A percentile compares a stretch with the other conserved stretches of the same genome.
phyloP scores from a whole-genome alignment of 225 moss, liverwort and hornwort species.

The Marchantia paleacea region DNA sequence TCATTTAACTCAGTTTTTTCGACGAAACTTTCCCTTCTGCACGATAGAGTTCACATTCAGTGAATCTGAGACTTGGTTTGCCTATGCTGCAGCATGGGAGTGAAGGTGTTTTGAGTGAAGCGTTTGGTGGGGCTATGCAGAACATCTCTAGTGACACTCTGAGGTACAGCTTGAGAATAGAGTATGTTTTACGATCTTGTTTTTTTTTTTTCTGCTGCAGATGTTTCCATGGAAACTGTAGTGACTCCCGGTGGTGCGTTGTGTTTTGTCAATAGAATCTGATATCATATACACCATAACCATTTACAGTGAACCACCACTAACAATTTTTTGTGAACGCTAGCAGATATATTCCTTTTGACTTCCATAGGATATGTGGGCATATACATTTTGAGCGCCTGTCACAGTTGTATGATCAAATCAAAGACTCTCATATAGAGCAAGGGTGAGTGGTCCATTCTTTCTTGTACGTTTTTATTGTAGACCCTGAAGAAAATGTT shows the following conservation, averaged over 20 bases:
- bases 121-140: slow-evolving; percentile 72
- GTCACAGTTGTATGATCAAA: slow-evolving; percentile 60
- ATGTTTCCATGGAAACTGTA: background rate
- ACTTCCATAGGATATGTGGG: slow-evolving; percentile 92
- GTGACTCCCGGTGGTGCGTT: background rate
- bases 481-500: background rate
- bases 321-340: background rate
- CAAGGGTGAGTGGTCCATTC: slow-evolving; percentile 59
- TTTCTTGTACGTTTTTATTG: background rate
- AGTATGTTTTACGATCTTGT: background rate
- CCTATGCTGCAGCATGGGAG: slow-evolving; percentile 65
- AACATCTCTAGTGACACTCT: slow-evolving; percentile 56
- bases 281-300: too few species aligned
- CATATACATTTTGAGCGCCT: slow-evolving; percentile 87
- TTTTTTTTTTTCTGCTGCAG: background rate
- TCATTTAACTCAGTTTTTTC: background rate
- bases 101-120: slow-evolving; percentile 77
- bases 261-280: background rate
- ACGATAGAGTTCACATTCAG: too few species aligned
- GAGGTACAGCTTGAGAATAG: slow-evolving; percentile 42
- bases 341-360: slow-evolving; percentile 77
- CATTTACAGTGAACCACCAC: background rate
- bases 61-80: background rate
- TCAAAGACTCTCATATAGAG: slow-evolving; percentile 43
- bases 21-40: background rate